phyloP scores from a whole-genome alignment of 1,284 basidiomycete species.

The Cystobasidiaceae sp. region DNA sequence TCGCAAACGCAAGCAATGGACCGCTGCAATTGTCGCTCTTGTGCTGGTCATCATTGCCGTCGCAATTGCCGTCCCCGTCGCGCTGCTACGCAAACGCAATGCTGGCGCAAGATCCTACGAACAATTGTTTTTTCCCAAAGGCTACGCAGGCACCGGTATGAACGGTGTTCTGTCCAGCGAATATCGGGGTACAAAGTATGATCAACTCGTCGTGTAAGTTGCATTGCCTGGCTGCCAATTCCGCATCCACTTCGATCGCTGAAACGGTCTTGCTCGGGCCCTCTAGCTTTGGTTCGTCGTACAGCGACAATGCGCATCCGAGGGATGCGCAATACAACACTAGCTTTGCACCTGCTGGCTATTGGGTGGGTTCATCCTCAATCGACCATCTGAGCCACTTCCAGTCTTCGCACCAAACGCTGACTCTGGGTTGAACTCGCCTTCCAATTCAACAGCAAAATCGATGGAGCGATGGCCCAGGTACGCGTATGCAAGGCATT shows the following conservation, averaged over 20 bases:
- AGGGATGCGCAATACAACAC: not conserved
- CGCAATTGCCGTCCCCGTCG: not conserved
- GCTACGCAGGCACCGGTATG: not conserved
- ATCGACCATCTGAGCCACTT: not conserved
- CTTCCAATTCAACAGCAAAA: not conserved
- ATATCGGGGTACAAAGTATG: not conserved
- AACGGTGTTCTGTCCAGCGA: not conserved
- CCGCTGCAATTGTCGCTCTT: no score
- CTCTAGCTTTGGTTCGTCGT: not conserved
- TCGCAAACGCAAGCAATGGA: not conserved
- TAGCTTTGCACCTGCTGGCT: not conserved
- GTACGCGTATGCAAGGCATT: no score
- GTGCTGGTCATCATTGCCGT: not conserved
- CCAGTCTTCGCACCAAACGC: not conserved
- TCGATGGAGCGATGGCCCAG: not conserved
- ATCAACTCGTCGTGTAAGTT: constrained; percentile 1
- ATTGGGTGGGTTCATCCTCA: not conserved
- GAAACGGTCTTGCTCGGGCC: not conserved
- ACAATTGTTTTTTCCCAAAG: not conserved
- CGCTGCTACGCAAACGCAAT: not conserved
- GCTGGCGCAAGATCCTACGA: not conserved
- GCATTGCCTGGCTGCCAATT: not conserved
- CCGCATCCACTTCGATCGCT: not conserved
- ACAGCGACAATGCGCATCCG: not conserved
- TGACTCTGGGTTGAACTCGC: not conserved